Percentiles rank a stretch among this genome's conserved stretches.
These are phyloP conservation scores for Wakefieldia striispora DNA, from an alignment of 768 basidiomycete species.

Conservation along the genomic window DNA sequence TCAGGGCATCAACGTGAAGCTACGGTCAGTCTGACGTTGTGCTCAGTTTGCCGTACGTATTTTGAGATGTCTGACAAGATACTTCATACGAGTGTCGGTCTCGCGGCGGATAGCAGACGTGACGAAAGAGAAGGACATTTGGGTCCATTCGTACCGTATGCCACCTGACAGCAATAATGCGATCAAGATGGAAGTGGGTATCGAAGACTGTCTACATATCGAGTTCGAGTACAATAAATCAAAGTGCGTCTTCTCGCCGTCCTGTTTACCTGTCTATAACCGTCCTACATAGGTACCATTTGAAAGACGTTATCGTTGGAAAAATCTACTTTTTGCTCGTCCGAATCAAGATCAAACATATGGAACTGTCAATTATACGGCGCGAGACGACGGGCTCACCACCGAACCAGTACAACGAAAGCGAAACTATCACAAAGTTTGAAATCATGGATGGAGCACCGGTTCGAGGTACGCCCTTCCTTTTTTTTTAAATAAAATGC, in stretches of 20 bases:
- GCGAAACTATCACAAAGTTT: conserved; percentile 98
- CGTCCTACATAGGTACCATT: conserved; percentile 70
- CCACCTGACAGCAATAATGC: conserved; percentile 97
- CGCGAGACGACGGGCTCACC: conserved; percentile 95
- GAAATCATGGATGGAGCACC: conserved; percentile 99
- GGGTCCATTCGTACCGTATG: conserved; percentile 99
- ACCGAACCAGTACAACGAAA: conserved; percentile 99
- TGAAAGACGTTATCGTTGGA: conserved; percentile 98
- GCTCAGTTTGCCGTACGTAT: neutral
- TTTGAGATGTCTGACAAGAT: conserved; percentile 47
- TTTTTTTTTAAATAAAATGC: neutral
- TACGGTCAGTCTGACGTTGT: conserved; percentile 56
- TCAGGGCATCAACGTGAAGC: conserved; percentile 96
- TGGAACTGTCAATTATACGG: conserved; percentile 98
- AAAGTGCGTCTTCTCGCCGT: conserved; percentile 57
- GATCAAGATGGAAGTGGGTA: conserved; percentile 99
- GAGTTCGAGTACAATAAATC: conserved; percentile 99
- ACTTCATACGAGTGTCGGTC: conserved; percentile 88
- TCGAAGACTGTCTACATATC: conserved; percentile 98
- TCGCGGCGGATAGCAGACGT: conserved; percentile 93
- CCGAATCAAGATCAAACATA: conserved; percentile 99
- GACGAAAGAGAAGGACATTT: conserved; percentile 87
- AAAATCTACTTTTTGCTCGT: conserved; percentile 99
- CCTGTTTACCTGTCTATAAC: conserved; percentile 2
- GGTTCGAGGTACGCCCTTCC: conserved; percentile 66